phyloP scores from a whole-genome alignment of 2,329 filamentous ascomycete genomes.

The Dothiorella sarmentorum region DNA sequence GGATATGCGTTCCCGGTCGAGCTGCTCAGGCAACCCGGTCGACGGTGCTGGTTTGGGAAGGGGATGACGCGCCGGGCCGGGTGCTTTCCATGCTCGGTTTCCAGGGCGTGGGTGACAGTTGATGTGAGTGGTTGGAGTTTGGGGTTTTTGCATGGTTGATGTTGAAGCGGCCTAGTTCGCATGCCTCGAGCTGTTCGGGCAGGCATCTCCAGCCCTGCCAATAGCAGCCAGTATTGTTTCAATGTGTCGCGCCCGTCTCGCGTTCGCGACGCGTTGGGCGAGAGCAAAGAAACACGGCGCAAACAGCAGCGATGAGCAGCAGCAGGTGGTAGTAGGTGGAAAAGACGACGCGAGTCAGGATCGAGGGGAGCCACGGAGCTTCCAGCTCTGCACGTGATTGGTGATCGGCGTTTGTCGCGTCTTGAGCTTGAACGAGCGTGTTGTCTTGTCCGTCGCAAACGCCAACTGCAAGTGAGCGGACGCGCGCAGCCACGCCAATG shows the following conservation, averaged over 20 bases:
- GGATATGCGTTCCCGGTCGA: too few species aligned
- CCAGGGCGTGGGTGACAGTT: background rate
- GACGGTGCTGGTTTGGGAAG: background rate
- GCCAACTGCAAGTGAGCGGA: constrained; percentile 9
- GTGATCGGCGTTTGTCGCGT: constrained; percentile 2
- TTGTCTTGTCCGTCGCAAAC: constrained; percentile 10
- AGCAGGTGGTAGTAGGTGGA: background rate
- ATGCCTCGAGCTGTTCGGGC: background rate
- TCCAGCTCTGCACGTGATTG: constrained; percentile 11
- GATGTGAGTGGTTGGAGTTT: background rate
- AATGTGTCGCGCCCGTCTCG: constrained; percentile 5
- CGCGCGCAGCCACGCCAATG: constrained; percentile 18
- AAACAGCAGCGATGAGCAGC: background rate
- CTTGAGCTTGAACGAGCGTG: constrained; percentile 5
- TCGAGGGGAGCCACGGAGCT: background rate
- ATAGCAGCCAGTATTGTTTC: too few species aligned
- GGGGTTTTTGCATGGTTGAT: background rate
- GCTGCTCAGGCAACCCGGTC: background rate
- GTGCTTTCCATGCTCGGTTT: too few species aligned
- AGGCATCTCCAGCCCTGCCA: background rate
- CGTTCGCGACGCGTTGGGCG: constrained; percentile 1
- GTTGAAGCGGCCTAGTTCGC: background rate
- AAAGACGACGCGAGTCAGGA: background rate
- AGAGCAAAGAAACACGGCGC: background rate
- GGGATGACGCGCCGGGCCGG: background rate